Conservation (phyloP, 441 rosid species). For the Adansonia grandidieri region DNA sequence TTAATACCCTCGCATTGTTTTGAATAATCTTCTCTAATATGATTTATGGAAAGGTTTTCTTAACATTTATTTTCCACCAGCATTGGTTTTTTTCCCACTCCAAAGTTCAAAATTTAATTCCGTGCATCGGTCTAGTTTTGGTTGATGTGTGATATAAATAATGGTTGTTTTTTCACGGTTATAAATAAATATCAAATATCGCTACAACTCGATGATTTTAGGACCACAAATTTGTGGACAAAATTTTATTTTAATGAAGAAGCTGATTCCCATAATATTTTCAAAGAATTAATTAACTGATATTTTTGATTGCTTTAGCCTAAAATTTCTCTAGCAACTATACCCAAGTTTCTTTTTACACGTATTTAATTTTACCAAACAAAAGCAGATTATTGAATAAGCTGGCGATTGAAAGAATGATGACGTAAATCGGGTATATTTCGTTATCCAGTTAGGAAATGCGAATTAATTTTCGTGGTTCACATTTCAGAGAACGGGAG, state of each 20-base stretch:
- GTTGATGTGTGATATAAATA: conserved; percentile 13
- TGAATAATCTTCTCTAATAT: background rate
- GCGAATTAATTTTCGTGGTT: background rate
- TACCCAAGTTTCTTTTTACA: background rate
- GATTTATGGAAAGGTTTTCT: background rate
- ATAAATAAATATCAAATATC: background rate
- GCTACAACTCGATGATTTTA: background rate
- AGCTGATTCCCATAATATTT: background rate
- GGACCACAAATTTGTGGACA: background rate
- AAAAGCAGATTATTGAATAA: background rate
- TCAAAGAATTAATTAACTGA: background rate
- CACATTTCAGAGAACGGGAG: background rate
- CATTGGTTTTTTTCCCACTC: background rate
- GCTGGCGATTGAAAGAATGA: background rate
- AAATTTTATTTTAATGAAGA: background rate
- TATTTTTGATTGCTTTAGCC: background rate
- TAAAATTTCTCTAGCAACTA: background rate
- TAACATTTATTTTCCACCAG: background rate
- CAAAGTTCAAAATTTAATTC: background rate
- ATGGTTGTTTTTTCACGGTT: background rate
- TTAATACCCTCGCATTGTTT: background rate
- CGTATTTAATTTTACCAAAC: background rate
- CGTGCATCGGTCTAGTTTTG: background rate
- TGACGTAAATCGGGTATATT: background rate
- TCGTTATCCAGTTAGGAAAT: background rate